Base-by-base conservation (phyloP, 352 stramenopile species). In the Globisporangium camurandrum region DNA sequence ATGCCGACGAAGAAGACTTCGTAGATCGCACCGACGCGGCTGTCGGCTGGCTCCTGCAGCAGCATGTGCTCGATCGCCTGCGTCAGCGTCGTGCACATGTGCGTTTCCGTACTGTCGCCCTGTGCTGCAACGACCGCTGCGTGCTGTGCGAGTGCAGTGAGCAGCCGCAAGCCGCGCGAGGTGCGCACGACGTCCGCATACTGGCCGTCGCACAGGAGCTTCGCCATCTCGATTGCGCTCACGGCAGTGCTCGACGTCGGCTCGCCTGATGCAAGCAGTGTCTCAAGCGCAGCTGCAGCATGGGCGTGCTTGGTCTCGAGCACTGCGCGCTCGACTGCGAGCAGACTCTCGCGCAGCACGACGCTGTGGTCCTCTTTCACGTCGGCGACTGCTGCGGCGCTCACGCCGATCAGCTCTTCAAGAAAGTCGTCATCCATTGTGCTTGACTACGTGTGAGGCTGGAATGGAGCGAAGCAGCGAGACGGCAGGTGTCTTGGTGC, bases 141-240 rank as follows among this genome's bases (percentile, higher is more conserved):
- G 27, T 34, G 43, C 41, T 38, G 30, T 4, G 34, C 51, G 12
- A 76, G 27, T 11, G 50, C 46, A 12, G 67, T 44, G 5, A 84
- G 40, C 24, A 86, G 28, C 16, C 45, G 59, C 50, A 73, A 56
- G 10, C 64, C 62, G 20, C 64, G 52, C 12, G 56, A 40, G 5
- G 75, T 59, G 20, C 75, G 71, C 47, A 92, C 45, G 1, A 85
- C 63, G 17, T 75, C 72, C 1, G 69, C 74, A 50, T 89, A 92
- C 17, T 71, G 42, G 11, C 76, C 80, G 37, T 82, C 62, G 34
- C 66, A 84, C 33, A 92, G 51, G 26, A 81, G 57, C 54, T 73
- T 66, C 6, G 70, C 72, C 63, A 88, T 71, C 19, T 46, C 45
- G 23, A 86, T 41, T 11, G 72, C 69, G 22, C 56, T 22, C 34